These are phyloP conservation scores for Puya raimondii DNA, from an alignment of 176 grass and related monocot species.

Conservation along the genomic window DNA sequence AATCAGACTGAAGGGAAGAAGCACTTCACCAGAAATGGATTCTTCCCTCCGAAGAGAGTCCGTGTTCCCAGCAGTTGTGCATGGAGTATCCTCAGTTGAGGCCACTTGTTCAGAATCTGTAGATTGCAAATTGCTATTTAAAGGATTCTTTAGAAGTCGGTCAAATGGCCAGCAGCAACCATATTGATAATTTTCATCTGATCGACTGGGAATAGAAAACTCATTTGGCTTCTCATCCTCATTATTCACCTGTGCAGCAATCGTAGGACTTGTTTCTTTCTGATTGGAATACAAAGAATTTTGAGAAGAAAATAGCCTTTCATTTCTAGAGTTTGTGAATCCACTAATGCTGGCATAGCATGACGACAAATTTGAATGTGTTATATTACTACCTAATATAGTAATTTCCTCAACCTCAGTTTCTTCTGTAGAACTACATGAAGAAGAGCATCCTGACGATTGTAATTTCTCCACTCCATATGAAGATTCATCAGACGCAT, in stretches of 20 bases:
- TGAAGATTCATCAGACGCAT: constrained; percentile 57
- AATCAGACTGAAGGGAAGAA: constrained; percentile 19
- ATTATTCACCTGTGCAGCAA: constrained; percentile 18
- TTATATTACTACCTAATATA: constrained; percentile 15
- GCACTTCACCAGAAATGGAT: constrained; percentile 21
- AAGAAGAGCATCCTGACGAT: constrained; percentile 62
- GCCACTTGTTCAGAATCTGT: background rate
- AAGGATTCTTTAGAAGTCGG: constrained; percentile 34
- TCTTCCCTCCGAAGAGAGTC: constrained; percentile 28
- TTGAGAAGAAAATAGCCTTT: constrained; percentile 35
- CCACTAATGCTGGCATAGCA: constrained; percentile 19
- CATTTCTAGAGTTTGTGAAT: constrained; percentile 21
- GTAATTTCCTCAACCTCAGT: constrained; percentile 27
- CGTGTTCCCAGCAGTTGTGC: constrained; percentile 8
- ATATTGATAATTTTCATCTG: constrained; percentile 31
- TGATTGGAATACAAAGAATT: constrained; percentile 15
- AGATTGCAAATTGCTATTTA: constrained; percentile 11
- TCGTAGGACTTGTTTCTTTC: constrained; percentile 24
- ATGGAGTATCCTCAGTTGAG: constrained; percentile 13
- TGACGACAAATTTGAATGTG: constrained; percentile 28
- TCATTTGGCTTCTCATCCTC: constrained; percentile 24
- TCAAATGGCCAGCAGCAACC: constrained; percentile 48
- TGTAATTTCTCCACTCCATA: constrained; percentile 39
- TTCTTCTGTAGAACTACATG: constrained; percentile 63
- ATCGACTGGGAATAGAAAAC: background rate